These are phyloP conservation scores for Populus davidiana DNA, from an alignment of 345 rosid genomes.

Conservation along the genomic window DNA sequence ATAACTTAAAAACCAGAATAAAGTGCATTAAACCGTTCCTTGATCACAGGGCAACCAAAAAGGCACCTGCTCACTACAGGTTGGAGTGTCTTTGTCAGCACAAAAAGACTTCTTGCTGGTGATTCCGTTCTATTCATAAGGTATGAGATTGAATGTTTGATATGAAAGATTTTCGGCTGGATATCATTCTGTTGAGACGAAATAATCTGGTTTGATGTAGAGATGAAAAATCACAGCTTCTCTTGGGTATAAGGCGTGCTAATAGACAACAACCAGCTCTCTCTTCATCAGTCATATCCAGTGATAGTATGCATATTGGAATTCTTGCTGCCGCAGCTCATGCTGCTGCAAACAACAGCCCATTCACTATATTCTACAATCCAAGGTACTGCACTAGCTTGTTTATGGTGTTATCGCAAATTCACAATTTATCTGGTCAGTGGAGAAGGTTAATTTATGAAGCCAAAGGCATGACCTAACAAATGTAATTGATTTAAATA, in stretches of 20 bases:
- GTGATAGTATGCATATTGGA: constrained; percentile 99
- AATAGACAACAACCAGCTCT: constrained; percentile 89
- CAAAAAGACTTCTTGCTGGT: constrained; percentile 86
- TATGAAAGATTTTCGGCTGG: constrained; percentile 3
- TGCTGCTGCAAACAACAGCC: constrained; percentile 91
- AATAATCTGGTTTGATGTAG: constrained; percentile 38
- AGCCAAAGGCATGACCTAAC: constrained; percentile 20
- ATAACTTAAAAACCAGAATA: neutral
- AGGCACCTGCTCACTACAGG: constrained; percentile 90
- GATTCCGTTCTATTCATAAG: constrained; percentile 93
- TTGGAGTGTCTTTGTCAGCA: constrained; percentile 94
- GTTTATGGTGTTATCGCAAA: neutral
- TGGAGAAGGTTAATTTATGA: neutral
- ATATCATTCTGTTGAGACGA: constrained; percentile 13
- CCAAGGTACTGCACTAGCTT: constrained; percentile 59
- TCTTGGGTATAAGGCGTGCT: constrained; percentile 82
- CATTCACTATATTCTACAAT: constrained; percentile 86
- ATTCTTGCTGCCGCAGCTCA: constrained; percentile 99
- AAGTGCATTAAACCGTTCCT: constrained; percentile 8
- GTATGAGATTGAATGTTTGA: constrained; percentile 31
- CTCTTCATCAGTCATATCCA: constrained; percentile 90
- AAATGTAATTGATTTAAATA: constrained; percentile 32
- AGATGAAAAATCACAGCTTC: constrained; percentile 88
- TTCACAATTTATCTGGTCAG: neutral
- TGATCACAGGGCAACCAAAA: constrained; percentile 77